Evolutionary conservation across 1,139 yeast species (phyloP), one percentile per base, ranked within the genome.

Genomic region (Magnusiomyces suaveolens): DNA sequence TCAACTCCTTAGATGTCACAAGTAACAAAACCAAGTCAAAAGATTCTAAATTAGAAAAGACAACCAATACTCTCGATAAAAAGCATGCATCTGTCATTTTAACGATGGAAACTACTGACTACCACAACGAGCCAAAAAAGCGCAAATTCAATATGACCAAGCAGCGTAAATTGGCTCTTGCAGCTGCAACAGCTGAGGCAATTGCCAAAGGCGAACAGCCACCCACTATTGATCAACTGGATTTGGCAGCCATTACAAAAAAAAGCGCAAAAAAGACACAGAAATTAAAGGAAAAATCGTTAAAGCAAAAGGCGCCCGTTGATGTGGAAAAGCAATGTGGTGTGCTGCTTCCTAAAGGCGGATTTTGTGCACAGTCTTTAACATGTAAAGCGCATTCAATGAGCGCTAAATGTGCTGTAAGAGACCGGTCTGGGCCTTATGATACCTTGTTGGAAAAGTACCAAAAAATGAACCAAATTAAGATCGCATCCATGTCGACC

Each of bases 271-370:
- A 43, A 44, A 56, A 52, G 46, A 63, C 62, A 58, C 62, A 65
- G 63, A 64, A 64, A 52, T 58, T 55, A 36, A 60, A 62, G 43
- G 18, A 60, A 55, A 41, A 24, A 3, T 46, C 58, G 14, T 48
- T 53, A 12, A 85, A 86, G 60, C 95, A 95, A 41, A 87, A 85
- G 63, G 94, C 89, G 1, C 89, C 94, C 0, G 95, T 90, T 48
- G 96, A 92, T 69, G 95, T 92, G 18, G 97, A 92, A 67, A 83
- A 81, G 60, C 97, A 92, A 69, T 92, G 98, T 75, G 98, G 98
- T 67, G 98, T 92, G 6, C 87, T 88, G 2, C 72, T 92, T 57
- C 90, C 96, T 0, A 85, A 85, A 60, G 97, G 97, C 16, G 96
- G 95, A 0, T 83, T 82, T 64, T 92, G 98, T 75, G 97, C 97